Evolutionary conservation across 352 stramenopile genomes (phyloP), one percentile per base, ranked within the genome.

Genomic region (Elongisporangium anandrum): DNA sequence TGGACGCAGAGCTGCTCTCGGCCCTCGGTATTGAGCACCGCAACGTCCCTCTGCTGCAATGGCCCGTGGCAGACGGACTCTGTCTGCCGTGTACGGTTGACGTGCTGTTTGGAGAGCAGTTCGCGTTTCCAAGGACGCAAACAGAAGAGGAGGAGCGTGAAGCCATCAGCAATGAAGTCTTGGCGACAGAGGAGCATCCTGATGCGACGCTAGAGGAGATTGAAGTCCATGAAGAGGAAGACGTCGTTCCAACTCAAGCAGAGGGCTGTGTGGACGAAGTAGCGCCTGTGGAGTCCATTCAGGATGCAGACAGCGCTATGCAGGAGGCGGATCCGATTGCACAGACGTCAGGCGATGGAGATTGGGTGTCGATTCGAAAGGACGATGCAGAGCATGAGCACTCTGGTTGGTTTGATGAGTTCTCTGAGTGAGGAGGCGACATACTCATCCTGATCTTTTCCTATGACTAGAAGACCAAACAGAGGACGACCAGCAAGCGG

Each of bases 71-170:
- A 48, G 49, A 12, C 70, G 72, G 56, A 47, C 54, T 87, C 66
- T 63, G 72, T 23, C 57, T 87, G 53, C 75, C 77, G 6, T 64
- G 78, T 45, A 77, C 78, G 21, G 41, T 70, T 16, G 66, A 80
- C 71, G 52, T 50, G 17, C 50, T 87, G 20, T 85, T 85, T 53
- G 73, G 68, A 24, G 60, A 77, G 19, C 22, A 59, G 24, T 61
- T 66, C 26, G 29, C 22, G 48, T 79, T 79, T 52, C 76, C 73
- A 16, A 39, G 20, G 20, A 12, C 19, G 39, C 47, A 55, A 24
- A 4, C 12, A 39, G 10, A 23, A 49, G 47, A 58, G 12, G 39
- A 17, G 19, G 23, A 19, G 26, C n/a, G n/a, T n/a, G 24, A 22
- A 38, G 41, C 8, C 21, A 21, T 21, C 38, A 17, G 22, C 17